These are phyloP conservation scores for Alternaria infectoria DNA, from an alignment of 2,329 filamentous ascomycete species.

Conservation along the genomic window DNA sequence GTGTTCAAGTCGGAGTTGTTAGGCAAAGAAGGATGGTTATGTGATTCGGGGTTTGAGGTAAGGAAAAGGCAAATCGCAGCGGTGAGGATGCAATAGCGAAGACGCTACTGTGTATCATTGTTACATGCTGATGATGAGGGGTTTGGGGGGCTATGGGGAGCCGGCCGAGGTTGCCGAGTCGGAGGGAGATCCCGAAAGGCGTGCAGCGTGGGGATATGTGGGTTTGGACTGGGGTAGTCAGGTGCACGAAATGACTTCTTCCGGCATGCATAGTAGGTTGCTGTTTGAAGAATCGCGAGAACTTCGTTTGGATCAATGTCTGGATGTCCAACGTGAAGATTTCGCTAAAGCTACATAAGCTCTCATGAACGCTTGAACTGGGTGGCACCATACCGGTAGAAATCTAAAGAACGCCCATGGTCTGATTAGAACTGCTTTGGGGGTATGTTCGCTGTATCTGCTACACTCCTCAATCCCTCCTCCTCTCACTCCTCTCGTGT, in stretches of 20 bases:
- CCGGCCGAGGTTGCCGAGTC: slow-evolving; percentile 14
- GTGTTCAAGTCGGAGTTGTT: background rate
- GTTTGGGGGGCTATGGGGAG: slow-evolving; percentile 10
- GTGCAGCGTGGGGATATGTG: slow-evolving; percentile 1
- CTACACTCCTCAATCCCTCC: slow-evolving; percentile 9
- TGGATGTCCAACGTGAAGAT: background rate
- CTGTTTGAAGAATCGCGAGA: rapidly evolving
- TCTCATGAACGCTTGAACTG: background rate
- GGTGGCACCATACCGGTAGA: background rate
- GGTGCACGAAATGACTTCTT: background rate
- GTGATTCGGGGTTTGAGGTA: background rate
- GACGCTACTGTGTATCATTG: background rate
- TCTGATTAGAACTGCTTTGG: background rate
- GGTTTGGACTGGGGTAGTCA: background rate
- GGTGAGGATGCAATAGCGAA: background rate
- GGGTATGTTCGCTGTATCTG: background rate
- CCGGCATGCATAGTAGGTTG: background rate
- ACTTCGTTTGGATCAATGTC: background rate
- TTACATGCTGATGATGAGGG: background rate
- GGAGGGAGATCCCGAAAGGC: background rate
- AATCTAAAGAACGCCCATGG: background rate
- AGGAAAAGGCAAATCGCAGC: background rate
- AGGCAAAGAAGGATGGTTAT: background rate
- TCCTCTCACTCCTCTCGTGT: slow-evolving; percentile 16
- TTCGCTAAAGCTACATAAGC: background rate